Percentiles rank a stretch among this genome's conserved stretches.
These are phyloP conservation scores for Syzygium oleosum DNA, from an alignment of 345 rosid genomes.

Conservation along the genomic window DNA sequence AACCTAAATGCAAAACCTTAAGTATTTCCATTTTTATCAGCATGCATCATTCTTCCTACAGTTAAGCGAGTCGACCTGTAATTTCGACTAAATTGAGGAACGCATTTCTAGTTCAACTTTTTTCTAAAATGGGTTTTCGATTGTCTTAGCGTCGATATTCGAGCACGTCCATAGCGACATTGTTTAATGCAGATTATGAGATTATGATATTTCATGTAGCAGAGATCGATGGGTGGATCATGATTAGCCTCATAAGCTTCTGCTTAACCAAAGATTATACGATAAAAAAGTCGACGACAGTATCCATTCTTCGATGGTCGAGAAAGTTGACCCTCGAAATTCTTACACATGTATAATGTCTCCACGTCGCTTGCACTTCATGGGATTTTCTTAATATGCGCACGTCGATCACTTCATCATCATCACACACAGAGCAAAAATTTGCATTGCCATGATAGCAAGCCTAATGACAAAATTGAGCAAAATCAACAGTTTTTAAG, in stretches of 20 bases:
- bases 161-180: not conserved
- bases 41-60: not conserved
- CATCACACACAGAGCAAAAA: not conserved
- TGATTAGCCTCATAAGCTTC: not conserved
- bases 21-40: not conserved
- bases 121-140: not conserved
- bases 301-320: not conserved
- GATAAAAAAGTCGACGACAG: not conserved
- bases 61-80: not conserved
- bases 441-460: not conserved
- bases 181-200: not conserved
- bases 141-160: not conserved
- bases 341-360: not conserved
- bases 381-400: not conserved
- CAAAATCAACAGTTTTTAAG: not conserved
- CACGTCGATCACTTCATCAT: not conserved
- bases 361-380: not conserved
- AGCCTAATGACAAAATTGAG: not conserved
- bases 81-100: not conserved
- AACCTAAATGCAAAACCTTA: not conserved
- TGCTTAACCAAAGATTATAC: not conserved
- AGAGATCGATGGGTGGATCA: not conserved
- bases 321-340: not conserved
- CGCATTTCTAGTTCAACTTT: not conserved
- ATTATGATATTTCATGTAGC: not conserved